phyloP scores from a whole-genome alignment of 2,329 filamentous ascomycete genomes.

The Rhynchosporium secalis region DNA sequence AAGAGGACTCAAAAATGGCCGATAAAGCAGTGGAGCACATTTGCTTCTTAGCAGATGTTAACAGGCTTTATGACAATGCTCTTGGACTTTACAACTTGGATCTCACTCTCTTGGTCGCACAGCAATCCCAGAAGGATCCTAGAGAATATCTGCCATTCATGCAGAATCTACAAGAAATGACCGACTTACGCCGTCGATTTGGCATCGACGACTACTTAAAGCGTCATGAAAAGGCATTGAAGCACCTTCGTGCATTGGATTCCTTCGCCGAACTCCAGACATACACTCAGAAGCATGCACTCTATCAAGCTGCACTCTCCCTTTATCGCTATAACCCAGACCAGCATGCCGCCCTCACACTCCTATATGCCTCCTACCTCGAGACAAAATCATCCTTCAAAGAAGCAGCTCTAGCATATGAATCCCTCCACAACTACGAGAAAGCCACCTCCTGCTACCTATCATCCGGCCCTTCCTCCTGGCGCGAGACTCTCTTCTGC shows the following conservation, averaged over 20 bases:
- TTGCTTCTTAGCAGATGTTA: slow-evolving; percentile 93
- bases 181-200: slow-evolving; percentile 70
- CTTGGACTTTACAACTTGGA: slow-evolving; percentile 91
- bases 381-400: slow-evolving; percentile 73
- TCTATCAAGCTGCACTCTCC: slow-evolving; percentile 76
- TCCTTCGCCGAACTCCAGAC: slow-evolving; percentile 74
- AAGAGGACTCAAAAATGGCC: slow-evolving; percentile 67
- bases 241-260: slow-evolving; percentile 70
- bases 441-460: slow-evolving; percentile 83
- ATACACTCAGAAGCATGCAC: slow-evolving; percentile 76
- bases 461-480: slow-evolving; percentile 71
- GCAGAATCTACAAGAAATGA: slow-evolving; percentile 76
- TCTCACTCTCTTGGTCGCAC: slow-evolving; percentile 84
- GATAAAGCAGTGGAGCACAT: slow-evolving; percentile 95
- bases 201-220: slow-evolving; percentile 86
- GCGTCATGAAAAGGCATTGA: slow-evolving; percentile 73
- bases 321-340: slow-evolving; percentile 80
- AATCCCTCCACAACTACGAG: slow-evolving; percentile 73
- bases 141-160: slow-evolving; percentile 95
- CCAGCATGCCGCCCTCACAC: slow-evolving; percentile 67
- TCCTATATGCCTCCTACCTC: slow-evolving; percentile 77
- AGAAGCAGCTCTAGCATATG: slow-evolving; percentile 88
- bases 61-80: slow-evolving; percentile 86
- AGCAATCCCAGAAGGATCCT: slow-evolving; percentile 94
- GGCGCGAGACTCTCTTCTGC: slow-evolving; percentile 86